Percentiles rank a stretch among this genome's conserved stretches.
Conservation (phyloP, 495 filamentous ascomycete genomes). For the Penicillium longicatenatum region DNA sequence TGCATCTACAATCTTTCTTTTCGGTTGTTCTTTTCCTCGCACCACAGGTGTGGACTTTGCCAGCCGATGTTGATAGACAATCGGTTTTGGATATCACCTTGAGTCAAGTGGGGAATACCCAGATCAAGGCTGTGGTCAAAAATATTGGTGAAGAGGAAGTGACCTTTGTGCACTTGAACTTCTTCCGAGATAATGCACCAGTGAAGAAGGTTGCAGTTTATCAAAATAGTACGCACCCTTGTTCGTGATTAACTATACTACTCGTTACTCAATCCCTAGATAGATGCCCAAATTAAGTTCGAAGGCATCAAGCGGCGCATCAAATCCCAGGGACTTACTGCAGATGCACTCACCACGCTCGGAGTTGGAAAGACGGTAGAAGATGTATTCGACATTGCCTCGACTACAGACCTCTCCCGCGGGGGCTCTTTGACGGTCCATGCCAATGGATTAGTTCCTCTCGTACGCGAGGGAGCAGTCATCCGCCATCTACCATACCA, state of each 20-base stretch:
- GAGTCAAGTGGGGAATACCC: constrained; percentile 53
- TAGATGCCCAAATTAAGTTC: constrained; percentile 49
- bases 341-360: constrained; percentile 58
- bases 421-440: constrained; percentile 52
- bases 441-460: constrained; percentile 53
- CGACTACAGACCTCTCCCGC: constrained; percentile 54
- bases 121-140: constrained; percentile 61
- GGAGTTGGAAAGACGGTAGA: constrained; percentile 56
- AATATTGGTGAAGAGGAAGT: constrained; percentile 58
- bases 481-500: constrained; percentile 25
- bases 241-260: neutral
- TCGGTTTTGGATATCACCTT: constrained; percentile 55
- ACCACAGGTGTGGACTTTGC: constrained; percentile 41
- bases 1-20: constrained; percentile 23
- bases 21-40: constrained; percentile 42
- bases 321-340: constrained; percentile 42
- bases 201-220: constrained; percentile 64
- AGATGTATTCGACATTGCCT: constrained; percentile 58
- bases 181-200: constrained; percentile 57
- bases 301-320: constrained; percentile 58
- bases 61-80: constrained; percentile 43
- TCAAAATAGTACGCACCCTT: constrained; percentile 45
- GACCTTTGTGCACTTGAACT: constrained; percentile 63
- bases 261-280: constrained; percentile 30
- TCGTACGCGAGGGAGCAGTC: constrained; percentile 37